Conservation (phyloP, 495 filamentous ascomycete genomes). For the Podospora appendiculata region DNA sequence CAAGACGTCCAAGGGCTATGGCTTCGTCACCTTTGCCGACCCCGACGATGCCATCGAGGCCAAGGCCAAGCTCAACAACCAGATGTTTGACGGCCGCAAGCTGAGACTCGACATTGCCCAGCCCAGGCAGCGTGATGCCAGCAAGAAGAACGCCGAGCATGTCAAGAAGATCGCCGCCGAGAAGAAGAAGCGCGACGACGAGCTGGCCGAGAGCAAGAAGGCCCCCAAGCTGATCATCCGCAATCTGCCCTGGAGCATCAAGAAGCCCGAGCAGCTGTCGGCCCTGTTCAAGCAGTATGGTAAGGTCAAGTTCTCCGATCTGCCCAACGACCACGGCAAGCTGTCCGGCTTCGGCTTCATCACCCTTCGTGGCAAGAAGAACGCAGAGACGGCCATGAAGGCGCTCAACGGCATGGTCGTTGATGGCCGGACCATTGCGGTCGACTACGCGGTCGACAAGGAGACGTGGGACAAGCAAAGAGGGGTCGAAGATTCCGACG, state of each 20-base stretch:
- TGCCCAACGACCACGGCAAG: conserved; percentile 69
- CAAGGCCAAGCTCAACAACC: conserved; percentile 65
- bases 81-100: conserved; percentile 66
- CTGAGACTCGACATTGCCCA: conserved; percentile 84
- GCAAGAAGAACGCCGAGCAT: conserved; percentile 29
- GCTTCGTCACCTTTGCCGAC: conserved; percentile 95
- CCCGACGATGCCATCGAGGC: conserved; percentile 80
- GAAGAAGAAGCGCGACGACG: conserved; percentile 52
- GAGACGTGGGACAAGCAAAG: conserved; percentile 66
- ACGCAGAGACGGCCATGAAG: conserved; percentile 83
- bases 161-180: conserved; percentile 26
- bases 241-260: conserved; percentile 95
- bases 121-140: conserved; percentile 64
- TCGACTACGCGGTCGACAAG: conserved; percentile 96
- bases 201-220: conserved; percentile 44
- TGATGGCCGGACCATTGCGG: conserved; percentile 77
- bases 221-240: conserved; percentile 85
- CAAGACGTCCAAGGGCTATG: conserved; percentile 82
- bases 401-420: conserved; percentile 82
- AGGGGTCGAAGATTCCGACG: conserved; percentile 19
- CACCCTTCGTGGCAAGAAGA: conserved; percentile 76
- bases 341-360: conserved; percentile 90
- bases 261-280: conserved; percentile 68
- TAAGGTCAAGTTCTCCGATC: conserved; percentile 72
- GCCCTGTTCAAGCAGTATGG: conserved; percentile 77